phyloP scores from a whole-genome alignment of 805 yeast species.

The Wickerhamomyces pijperi region DNA sequence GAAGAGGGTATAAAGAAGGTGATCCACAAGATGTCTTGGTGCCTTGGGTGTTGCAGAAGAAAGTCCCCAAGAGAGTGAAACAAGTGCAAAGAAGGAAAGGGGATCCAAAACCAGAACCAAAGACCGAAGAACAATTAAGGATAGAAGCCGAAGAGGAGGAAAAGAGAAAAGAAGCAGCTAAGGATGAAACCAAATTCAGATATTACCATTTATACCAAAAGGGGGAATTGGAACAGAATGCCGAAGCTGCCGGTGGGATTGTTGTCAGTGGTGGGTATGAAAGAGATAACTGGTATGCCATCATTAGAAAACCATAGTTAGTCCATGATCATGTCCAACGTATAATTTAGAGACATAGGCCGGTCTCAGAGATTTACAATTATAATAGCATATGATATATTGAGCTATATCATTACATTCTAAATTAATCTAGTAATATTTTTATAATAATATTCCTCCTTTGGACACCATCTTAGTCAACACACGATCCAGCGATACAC shows the following conservation, averaged over 20 bases:
- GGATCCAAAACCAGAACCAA: slow-evolving; percentile 7
- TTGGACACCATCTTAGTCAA: too few relatives aligned
- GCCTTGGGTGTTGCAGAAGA: slow-evolving; percentile 80
- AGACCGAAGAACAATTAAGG: too few relatives aligned
- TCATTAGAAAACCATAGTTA: slow-evolving; percentile 23
- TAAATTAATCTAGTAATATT: too few relatives aligned
- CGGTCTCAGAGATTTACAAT: too few relatives aligned
- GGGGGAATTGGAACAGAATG: slow-evolving; percentile 76
- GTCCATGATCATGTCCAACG: too few relatives aligned
- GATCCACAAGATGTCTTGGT: slow-evolving; percentile 90
- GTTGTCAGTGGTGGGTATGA: slow-evolving; percentile 76
- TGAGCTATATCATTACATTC: too few relatives aligned
- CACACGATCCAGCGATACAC: too few relatives aligned
- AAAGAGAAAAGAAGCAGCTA: slow-evolving; percentile 18
- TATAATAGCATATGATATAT: too few relatives aligned
- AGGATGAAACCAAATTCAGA: slow-evolving; percentile 54
- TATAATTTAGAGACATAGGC: too few relatives aligned
- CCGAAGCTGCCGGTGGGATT: slow-evolving; percentile 55
- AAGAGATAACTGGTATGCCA: slow-evolving; percentile 88
- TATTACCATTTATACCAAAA: slow-evolving; percentile 79
- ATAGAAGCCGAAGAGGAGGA: slow-evolving; percentile 14
- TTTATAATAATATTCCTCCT: too few relatives aligned
- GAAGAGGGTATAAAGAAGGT: slow-evolving; percentile 86
- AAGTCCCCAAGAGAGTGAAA: slow-evolving; percentile 25
- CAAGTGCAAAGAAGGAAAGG: slow-evolving; percentile 15